These are phyloP conservation scores for Zygosaccharomyces sapae DNA, from an alignment of 1,139 yeast genomes.

Conservation along the genomic window DNA sequence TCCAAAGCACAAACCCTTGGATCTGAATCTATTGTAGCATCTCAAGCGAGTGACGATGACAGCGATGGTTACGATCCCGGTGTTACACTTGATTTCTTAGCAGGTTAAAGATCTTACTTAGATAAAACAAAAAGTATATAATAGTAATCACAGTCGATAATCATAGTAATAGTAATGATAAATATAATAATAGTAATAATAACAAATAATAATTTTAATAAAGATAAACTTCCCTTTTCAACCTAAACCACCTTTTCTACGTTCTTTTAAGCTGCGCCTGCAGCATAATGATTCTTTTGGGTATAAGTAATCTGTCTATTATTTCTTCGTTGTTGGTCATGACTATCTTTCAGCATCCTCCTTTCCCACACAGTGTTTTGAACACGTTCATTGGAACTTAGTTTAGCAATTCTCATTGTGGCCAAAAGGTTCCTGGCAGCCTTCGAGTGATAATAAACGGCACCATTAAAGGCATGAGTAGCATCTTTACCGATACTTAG, in stretches of 20 bases:
- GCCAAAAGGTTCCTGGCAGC: constrained; percentile 70
- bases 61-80: constrained; percentile 30
- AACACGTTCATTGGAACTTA: constrained; percentile 77
- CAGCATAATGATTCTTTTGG: constrained; percentile 38
- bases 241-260: not conserved
- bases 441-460: constrained; percentile 69
- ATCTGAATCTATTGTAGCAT: too few relatives aligned
- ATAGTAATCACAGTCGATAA: not conserved
- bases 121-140: not conserved
- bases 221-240: not conserved
- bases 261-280: constrained; percentile 39
- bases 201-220: not conserved
- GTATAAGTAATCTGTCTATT: constrained; percentile 54
- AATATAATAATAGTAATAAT: too few relatives aligned
- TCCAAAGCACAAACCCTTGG: constrained; percentile 1
- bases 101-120: constrained; percentile 13
- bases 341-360: constrained; percentile 39
- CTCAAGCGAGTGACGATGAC: constrained; percentile 14
- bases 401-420: constrained; percentile 68
- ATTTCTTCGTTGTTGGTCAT: constrained; percentile 39
- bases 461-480: constrained; percentile 68
- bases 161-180: not conserved
- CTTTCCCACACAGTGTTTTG: constrained; percentile 57
- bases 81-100: constrained; percentile 26
- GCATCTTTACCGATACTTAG: constrained; percentile 72